phyloP scores from a whole-genome alignment of 495 filamentous ascomycete species.

The Cercophora samala region DNA sequence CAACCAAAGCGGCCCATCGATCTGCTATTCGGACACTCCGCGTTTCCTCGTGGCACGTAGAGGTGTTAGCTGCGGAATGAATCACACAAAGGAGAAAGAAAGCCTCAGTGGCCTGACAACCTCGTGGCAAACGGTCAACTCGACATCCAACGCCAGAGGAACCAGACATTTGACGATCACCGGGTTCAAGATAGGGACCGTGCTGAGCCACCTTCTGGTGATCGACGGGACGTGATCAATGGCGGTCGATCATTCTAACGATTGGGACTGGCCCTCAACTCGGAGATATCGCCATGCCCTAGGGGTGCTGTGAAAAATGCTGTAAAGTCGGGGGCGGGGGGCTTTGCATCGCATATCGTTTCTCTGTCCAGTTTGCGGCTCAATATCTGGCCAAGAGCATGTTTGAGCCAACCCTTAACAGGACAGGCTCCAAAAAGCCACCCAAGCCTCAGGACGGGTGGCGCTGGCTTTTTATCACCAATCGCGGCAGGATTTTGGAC shows the following conservation, averaged over 20 bases:
- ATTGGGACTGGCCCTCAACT: background rate
- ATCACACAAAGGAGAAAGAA: background rate
- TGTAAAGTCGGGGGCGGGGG: background rate
- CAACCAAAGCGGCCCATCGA: background rate
- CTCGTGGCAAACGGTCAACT: background rate
- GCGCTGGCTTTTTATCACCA: background rate
- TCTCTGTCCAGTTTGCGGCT: background rate
- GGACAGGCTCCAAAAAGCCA: background rate
- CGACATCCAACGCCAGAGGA: background rate
- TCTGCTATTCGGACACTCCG: background rate
- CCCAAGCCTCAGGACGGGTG: background rate
- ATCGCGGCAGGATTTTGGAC: background rate
- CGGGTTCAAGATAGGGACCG: background rate
- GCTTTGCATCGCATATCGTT: background rate
- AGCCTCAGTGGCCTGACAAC: background rate
- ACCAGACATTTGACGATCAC: background rate
- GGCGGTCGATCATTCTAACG: background rate
- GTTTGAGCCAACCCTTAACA: background rate
- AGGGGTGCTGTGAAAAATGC: too few relatives aligned
- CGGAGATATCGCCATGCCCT: too few relatives aligned
- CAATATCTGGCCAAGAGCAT: background rate
- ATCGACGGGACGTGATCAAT: background rate
- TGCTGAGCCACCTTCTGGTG: background rate
- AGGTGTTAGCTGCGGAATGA: background rate
- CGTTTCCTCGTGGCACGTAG: background rate